These are phyloP conservation scores for Hypoxylon cercidicola DNA, from an alignment of 495 filamentous ascomycete genomes.

Conservation along the genomic window DNA sequence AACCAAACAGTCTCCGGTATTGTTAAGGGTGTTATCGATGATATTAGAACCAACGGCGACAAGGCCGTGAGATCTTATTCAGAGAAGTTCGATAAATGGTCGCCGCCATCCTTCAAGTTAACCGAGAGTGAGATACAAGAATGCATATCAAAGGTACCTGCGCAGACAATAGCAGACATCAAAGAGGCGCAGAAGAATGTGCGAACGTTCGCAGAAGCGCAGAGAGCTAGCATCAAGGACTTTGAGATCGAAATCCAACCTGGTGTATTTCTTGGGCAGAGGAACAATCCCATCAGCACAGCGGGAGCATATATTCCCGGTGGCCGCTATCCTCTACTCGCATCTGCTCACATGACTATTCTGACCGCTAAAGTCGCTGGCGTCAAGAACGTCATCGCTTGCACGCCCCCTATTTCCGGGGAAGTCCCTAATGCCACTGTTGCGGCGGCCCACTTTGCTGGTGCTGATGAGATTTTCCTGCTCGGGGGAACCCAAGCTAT, in stretches of 20 bases:
- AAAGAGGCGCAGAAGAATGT: slow-evolving; percentile 63
- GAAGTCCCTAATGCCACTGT: slow-evolving; percentile 62
- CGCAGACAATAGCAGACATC: slow-evolving; percentile 63
- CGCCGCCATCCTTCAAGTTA: slow-evolving; percentile 59
- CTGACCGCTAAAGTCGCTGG: slow-evolving; percentile 66
- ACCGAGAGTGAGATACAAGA: slow-evolving; percentile 49
- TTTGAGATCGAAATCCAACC: slow-evolving; percentile 62
- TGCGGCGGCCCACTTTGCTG: slow-evolving; percentile 64
- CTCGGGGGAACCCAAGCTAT: slow-evolving; percentile 66
- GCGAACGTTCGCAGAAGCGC: slow-evolving; percentile 59
- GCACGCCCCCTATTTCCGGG: slow-evolving; percentile 63
- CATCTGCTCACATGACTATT: slow-evolving; percentile 68
- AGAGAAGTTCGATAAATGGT: slow-evolving; percentile 66
- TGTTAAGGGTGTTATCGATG: slow-evolving; percentile 60
- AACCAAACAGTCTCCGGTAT: slow-evolving; percentile 47
- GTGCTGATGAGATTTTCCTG: slow-evolving; percentile 64
- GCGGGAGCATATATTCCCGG: slow-evolving; percentile 61
- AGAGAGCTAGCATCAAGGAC: slow-evolving; percentile 55
- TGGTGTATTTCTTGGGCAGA: slow-evolving; percentile 61
- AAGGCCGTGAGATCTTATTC: slow-evolving; percentile 60
- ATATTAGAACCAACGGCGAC: slow-evolving; percentile 59
- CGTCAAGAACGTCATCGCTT: slow-evolving; percentile 60
- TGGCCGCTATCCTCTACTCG: slow-evolving; percentile 64
- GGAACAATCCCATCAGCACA: slow-evolving; percentile 56
- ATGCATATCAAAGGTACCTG: slow-evolving; percentile 48